These are phyloP conservation scores for Fusarium keratoplasticum DNA, from an alignment of 2,329 filamentous ascomycete genomes.

Conservation along the genomic window DNA sequence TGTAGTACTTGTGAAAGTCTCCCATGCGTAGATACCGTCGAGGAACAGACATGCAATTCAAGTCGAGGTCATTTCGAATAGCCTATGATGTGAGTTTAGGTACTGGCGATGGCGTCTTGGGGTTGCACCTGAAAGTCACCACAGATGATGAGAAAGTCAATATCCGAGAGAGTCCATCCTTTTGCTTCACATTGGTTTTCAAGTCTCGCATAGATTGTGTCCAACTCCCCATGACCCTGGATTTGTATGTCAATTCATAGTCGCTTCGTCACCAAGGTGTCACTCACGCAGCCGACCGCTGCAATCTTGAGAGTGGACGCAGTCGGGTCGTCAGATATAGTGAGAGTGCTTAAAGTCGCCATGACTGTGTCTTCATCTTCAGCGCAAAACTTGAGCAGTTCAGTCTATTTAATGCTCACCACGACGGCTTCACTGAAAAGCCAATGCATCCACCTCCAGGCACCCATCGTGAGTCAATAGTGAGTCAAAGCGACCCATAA, in stretches of 20 bases:
- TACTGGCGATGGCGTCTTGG: background rate
- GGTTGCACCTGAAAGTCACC: constrained; percentile 85
- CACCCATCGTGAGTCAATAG: background rate
- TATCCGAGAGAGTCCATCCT: constrained; percentile 52
- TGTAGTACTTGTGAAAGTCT: constrained; percentile 95
- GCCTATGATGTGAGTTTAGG: constrained; percentile 61
- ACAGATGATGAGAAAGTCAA: constrained; percentile 94
- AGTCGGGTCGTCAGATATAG: background rate
- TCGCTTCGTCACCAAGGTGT: background rate
- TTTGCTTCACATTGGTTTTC: constrained; percentile 9
- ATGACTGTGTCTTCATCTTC: background rate
- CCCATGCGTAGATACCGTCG: constrained; percentile 86
- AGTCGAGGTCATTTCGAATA: constrained; percentile 86
- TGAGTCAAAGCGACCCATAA: background rate
- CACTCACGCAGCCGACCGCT: constrained; percentile 26
- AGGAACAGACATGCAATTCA: constrained; percentile 89
- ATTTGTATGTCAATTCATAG: background rate
- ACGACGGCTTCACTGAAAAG: background rate
- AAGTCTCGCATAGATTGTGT: constrained; percentile 13
- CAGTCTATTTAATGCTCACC: background rate
- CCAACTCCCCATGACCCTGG: constrained; percentile 19
- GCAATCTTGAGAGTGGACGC: constrained; percentile 12
- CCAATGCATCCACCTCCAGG: background rate
- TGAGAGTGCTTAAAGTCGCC: background rate
- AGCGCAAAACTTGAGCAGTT: background rate